These are phyloP conservation scores for Priceomyces melissophilus DNA, from an alignment of 805 yeast species.

Conservation along the genomic window DNA sequence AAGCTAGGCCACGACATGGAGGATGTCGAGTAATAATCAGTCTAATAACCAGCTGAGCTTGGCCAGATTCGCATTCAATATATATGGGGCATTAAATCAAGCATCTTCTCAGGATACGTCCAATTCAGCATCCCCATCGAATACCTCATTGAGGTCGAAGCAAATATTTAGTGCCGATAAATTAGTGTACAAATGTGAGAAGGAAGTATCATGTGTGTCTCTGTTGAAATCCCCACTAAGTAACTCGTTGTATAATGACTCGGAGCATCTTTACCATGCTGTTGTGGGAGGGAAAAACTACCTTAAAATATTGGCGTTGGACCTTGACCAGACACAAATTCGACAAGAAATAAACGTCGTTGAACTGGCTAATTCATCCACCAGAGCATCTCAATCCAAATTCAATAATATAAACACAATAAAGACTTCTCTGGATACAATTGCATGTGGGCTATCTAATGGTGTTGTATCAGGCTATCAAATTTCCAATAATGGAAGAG, in stretches of 20 bases:
- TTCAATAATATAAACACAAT: slow-evolving; percentile 38
- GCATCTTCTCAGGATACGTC: slow-evolving; percentile 7
- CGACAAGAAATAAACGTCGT: slow-evolving; percentile 32
- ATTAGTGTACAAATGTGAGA: slow-evolving; percentile 22
- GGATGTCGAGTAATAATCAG: slow-evolving; percentile 4
- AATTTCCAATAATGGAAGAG: slow-evolving; percentile 30
- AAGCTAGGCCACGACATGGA: not conserved
- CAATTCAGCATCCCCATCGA: slow-evolving; percentile 15
- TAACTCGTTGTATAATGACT: slow-evolving; percentile 2
- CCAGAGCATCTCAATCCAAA: slow-evolving; percentile 16
- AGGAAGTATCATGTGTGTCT: slow-evolving; percentile 23
- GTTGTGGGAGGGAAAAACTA: slow-evolving; percentile 43
- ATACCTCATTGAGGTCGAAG: slow-evolving; percentile 7
- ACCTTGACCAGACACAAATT: slow-evolving; percentile 27
- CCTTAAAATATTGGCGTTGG: slow-evolving; percentile 30
- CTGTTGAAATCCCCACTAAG: slow-evolving; percentile 15
- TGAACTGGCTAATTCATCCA: slow-evolving; percentile 17
- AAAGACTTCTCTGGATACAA: slow-evolving; percentile 27
- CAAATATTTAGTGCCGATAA: slow-evolving; percentile 8
- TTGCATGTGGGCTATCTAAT: slow-evolving; percentile 40
- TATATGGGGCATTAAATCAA: slow-evolving; percentile 42
- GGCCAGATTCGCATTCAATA: slow-evolving; percentile 58
- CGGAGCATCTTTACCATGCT: slow-evolving; percentile 26
- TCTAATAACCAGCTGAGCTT: slow-evolving; percentile 16
- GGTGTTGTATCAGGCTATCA: slow-evolving; percentile 33